These are phyloP conservation scores for Kandelia obovata DNA, from an alignment of 345 rosid genomes.

Conservation along the genomic window DNA sequence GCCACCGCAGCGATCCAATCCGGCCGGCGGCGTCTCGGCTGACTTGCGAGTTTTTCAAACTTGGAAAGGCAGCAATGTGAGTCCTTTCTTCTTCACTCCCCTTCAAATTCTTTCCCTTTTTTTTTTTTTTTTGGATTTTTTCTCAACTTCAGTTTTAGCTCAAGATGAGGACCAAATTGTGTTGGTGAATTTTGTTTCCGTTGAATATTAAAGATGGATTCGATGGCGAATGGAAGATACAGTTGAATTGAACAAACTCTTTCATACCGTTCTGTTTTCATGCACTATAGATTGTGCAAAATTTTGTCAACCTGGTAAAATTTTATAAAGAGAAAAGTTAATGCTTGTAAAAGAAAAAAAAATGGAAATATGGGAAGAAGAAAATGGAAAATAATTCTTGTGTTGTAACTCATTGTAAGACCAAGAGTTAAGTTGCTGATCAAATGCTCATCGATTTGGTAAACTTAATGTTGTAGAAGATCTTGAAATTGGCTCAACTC, in stretches of 20 bases:
- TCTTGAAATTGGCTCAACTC: neutral
- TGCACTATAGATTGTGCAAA: neutral
- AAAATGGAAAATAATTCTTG: neutral
- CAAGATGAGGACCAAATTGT: too few species aligned
- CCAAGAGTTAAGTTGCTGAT: conserved; percentile 1
- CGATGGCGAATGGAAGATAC: too few species aligned
- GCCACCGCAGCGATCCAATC: too few species aligned
- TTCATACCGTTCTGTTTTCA: neutral
- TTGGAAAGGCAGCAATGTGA: conserved; percentile 88
- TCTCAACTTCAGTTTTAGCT: too few species aligned
- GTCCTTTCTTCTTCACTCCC: conserved; percentile 13
- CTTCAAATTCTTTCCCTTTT: neutral
- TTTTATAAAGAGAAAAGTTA: neutral
- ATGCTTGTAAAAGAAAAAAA: neutral
- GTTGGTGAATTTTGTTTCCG: too few species aligned
- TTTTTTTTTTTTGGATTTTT: neutral
- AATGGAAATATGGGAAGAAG: neutral
- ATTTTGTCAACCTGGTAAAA: neutral
- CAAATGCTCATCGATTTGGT: neutral
- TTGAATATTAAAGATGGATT: too few species aligned
- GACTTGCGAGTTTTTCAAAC: conserved; percentile 38
- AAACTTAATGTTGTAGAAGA: neutral
- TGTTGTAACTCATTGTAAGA: neutral
- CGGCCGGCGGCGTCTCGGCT: too few species aligned
- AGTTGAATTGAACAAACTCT: too few species aligned